These are phyloP conservation scores for Alternaria atra DNA, from an alignment of 2,329 filamentous ascomycete species.

Conservation along the genomic window DNA sequence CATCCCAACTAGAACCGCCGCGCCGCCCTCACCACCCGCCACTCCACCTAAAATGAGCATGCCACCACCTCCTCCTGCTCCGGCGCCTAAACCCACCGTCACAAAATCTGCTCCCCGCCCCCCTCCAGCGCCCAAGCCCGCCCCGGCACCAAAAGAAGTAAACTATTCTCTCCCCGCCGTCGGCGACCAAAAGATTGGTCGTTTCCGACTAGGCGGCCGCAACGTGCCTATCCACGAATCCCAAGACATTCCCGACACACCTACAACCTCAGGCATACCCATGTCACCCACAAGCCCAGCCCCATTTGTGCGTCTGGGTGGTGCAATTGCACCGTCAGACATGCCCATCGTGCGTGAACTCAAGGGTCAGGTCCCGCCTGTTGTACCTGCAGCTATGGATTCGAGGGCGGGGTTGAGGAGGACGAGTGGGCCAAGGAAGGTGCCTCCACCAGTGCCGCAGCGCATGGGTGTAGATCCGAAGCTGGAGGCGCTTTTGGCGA, in stretches of 20 bases:
- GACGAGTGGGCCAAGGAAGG: background rate
- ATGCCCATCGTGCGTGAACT: slow-evolving; percentile 19
- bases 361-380: slow-evolving; percentile 11
- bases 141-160: slow-evolving; percentile 9
- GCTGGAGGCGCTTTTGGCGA: slow-evolving; percentile 21
- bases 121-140: slow-evolving; percentile 15
- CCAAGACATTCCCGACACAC: slow-evolving; percentile 26
- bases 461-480: slow-evolving; percentile 13
- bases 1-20: background rate
- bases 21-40: slow-evolving; percentile 14
- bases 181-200: slow-evolving; percentile 30
- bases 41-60: slow-evolving; percentile 3
- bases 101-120: slow-evolving; percentile 12
- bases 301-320: slow-evolving; percentile 8
- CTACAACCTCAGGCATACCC: slow-evolving; percentile 12
- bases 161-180: slow-evolving; percentile 29
- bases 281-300: slow-evolving; percentile 14
- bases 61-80: slow-evolving; percentile 13
- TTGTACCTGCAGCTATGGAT: slow-evolving; percentile 5
- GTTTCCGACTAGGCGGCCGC: slow-evolving; percentile 32
- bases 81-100: slow-evolving; percentile 9
- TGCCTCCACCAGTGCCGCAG: slow-evolving; percentile 12
- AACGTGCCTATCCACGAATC: slow-evolving; percentile 34
- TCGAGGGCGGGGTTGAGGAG: slow-evolving; percentile 5
- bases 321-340: slow-evolving; percentile 8